These are phyloP conservation scores for Chytriomyces sp. DNA, from an alignment of 192 early-diverging fungal species.

Conservation along the genomic window DNA sequence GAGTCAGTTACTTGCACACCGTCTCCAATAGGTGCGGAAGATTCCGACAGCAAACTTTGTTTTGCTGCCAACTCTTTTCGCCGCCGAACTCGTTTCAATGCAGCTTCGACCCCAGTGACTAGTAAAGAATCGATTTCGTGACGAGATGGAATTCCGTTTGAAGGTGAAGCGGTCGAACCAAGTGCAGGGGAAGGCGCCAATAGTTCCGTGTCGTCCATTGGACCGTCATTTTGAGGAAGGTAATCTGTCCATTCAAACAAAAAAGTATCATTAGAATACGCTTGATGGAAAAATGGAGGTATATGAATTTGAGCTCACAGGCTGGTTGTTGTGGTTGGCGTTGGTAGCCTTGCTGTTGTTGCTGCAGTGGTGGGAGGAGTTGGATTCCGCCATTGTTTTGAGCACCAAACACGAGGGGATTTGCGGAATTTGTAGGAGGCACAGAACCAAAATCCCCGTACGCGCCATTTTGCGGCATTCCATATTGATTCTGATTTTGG, in stretches of 20 bases:
- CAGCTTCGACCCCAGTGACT: conserved; percentile 34
- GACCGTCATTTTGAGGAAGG: conserved; percentile 13
- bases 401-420: background rate
- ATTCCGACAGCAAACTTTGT: no score
- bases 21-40: no score
- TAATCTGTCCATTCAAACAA: background rate
- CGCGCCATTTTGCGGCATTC: background rate
- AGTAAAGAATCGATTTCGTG: conserved; percentile 25
- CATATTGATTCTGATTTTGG: background rate
- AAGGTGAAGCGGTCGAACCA: no score
- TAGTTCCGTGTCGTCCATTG: no score
- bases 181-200: no score
- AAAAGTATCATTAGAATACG: background rate
- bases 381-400: conserved; percentile 8
- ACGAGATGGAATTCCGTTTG: no score
- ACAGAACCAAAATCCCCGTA: background rate
- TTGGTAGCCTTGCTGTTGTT: conserved; percentile 3
- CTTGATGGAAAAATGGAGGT: background rate
- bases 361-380: conserved; percentile 1
- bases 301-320: background rate
- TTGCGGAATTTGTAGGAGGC: background rate
- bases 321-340: background rate
- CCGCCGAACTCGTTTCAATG: conserved; percentile 32
- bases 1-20: conserved; percentile 14
- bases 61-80: background rate